These are phyloP conservation scores for Phytopythium boreale DNA, from an alignment of 352 stramenopile genomes.

Conservation along the genomic window DNA sequence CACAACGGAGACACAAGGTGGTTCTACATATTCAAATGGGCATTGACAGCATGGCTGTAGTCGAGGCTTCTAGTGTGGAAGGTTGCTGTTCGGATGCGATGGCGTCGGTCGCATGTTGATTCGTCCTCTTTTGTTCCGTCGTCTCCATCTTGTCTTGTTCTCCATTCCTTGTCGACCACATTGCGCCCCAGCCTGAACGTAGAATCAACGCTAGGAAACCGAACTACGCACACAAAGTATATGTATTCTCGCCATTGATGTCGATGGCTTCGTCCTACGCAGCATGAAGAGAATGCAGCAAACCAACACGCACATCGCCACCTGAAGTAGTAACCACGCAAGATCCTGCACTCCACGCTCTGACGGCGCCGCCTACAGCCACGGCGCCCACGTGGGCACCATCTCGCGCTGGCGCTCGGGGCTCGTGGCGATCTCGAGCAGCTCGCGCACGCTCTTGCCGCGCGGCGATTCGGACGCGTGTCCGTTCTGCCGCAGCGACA, in stretches of 20 bases:
- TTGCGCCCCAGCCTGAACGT: too few relatives aligned
- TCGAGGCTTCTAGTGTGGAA: too few relatives aligned
- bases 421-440: constrained; percentile 81
- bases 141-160: too few relatives aligned
- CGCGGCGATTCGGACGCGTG: constrained; percentile 35
- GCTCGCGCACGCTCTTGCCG: constrained; percentile 73
- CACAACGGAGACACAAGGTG: too few relatives aligned
- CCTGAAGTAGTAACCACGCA: neutral
- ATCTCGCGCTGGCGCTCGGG: constrained; percentile 80
- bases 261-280: neutral
- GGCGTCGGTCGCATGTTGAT: too few relatives aligned
- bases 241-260: neutral
- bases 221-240: neutral
- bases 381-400: constrained; percentile 86
- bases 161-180: too few relatives aligned
- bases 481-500: constrained; percentile 76
- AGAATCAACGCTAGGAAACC: too few relatives aligned
- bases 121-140: too few relatives aligned
- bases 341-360: neutral
- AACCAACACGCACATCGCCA: neutral
- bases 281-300: neutral
- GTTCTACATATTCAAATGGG: too few relatives aligned
- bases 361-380: constrained; percentile 44
- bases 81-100: too few relatives aligned
- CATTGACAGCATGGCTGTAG: too few relatives aligned